A percentile compares a stretch with the other conserved stretches of the same genome.
Conservation (phyloP, 169 alveolate species). For the Eimeria falciformis region DNA sequence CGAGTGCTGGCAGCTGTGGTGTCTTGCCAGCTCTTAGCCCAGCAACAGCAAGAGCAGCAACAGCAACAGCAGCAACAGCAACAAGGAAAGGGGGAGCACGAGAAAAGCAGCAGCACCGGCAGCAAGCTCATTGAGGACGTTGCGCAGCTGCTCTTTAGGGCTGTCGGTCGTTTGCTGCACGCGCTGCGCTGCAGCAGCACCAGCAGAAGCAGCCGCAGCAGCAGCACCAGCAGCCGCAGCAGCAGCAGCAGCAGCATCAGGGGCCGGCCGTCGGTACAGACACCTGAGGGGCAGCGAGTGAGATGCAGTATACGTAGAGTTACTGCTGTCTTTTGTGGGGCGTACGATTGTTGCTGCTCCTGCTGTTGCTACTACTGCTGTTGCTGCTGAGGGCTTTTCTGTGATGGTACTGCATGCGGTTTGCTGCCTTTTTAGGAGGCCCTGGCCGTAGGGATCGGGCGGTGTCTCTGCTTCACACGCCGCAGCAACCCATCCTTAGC, state of each 20-base stretch:
- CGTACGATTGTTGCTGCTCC: not conserved
- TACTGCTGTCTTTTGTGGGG: constrained; percentile 10
- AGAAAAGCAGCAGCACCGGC: not conserved
- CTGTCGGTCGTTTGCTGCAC: constrained; percentile 15
- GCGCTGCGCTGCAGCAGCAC: not conserved
- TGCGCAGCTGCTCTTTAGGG: constrained; percentile 19
- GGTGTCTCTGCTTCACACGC: not conserved
- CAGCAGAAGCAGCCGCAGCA: constrained; percentile 67
- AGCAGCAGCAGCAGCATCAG: constrained; percentile 22
- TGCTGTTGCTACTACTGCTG: constrained; percentile 50
- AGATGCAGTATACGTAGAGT: not conserved
- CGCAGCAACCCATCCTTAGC: constrained; percentile 7
- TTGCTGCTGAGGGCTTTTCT: not conserved
- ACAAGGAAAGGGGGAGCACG: not conserved
- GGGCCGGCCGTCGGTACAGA: constrained; percentile 23
- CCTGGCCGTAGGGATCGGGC: not conserved
- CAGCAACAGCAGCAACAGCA: constrained; percentile 32
- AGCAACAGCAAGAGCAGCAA: too few relatives aligned
- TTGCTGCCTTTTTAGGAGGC: constrained; percentile 56
- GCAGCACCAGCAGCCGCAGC: constrained; percentile 55
- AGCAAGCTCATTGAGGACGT: not conserved
- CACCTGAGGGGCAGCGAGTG: constrained; percentile 59
- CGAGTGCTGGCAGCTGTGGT: constrained; percentile 45
- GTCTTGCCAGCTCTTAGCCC: constrained; percentile 37
- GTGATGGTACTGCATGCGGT: constrained; percentile 39